These are phyloP conservation scores for Cutaneotrichosporon cutaneum DNA, from an alignment of 1,284 basidiomycete species.

Conservation along the genomic window DNA sequence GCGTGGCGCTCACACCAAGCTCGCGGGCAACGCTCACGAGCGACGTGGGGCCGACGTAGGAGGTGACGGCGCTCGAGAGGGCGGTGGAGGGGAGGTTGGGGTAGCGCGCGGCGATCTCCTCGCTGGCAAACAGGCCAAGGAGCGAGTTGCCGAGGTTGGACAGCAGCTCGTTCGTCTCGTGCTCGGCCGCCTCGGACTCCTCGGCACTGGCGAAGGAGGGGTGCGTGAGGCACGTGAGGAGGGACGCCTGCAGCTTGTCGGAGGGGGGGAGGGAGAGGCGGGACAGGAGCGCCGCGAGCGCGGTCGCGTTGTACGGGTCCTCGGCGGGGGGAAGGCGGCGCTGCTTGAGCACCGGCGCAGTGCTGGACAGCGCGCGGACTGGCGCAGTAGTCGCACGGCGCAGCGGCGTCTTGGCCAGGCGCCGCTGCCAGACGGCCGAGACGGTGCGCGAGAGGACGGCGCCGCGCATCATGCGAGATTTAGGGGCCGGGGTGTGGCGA, in stretches of 20 bases:
- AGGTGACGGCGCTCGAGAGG: conserved; percentile 83
- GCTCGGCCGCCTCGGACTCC: conserved; percentile 18
- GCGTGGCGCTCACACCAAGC: conserved; percentile 55
- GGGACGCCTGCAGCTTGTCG: conserved; percentile 31
- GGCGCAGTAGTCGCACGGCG: background rate
- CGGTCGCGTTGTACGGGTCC: conserved; percentile 28
- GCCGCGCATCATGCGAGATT: background rate
- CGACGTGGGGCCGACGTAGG: conserved; percentile 81
- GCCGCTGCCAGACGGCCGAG: conserved; percentile 30
- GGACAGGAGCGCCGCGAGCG: conserved; percentile 45
- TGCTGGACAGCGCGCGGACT: conserved; percentile 12
- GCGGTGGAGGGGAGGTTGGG: conserved; percentile 89
- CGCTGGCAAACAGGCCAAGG: conserved; percentile 84
- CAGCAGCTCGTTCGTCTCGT: conserved; percentile 71
- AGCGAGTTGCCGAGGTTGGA: conserved; percentile 81
- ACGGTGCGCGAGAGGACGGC: conserved; percentile 19
- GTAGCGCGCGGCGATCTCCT: conserved; percentile 77
- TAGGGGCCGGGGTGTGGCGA: background rate
- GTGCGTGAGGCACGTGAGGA: conserved; percentile 62
- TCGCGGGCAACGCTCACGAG: conserved; percentile 81
- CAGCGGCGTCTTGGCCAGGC: conserved; percentile 31
- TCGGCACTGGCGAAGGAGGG: conserved; percentile 62
- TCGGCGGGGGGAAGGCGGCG: conserved; percentile 4
- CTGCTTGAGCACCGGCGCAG: conserved; percentile 14
- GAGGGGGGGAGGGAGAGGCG: conserved; percentile 42